These are phyloP conservation scores for Xylaria cubensis DNA, from an alignment of 495 filamentous ascomycete genomes.

Conservation along the genomic window DNA sequence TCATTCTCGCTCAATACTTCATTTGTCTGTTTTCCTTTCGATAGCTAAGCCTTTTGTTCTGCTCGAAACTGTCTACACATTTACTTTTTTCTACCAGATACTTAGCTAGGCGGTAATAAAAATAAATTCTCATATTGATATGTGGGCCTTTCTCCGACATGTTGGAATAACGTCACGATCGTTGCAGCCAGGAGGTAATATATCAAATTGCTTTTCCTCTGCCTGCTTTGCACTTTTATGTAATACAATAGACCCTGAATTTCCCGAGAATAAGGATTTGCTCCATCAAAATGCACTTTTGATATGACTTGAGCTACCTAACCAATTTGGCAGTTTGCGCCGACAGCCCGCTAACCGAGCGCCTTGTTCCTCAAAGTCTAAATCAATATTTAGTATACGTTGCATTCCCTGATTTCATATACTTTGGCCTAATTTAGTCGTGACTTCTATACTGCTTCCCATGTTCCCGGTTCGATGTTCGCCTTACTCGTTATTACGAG, in stretches of 20 bases:
- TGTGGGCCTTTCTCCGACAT: background rate
- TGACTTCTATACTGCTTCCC: background rate
- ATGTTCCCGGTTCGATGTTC: background rate
- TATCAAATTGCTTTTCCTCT: background rate
- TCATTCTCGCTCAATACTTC: background rate
- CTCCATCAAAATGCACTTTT: background rate
- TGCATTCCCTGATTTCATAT: background rate
- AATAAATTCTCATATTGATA: background rate
- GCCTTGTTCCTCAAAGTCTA: background rate
- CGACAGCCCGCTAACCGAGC: background rate
- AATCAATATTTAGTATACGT: background rate
- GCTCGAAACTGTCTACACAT: background rate
- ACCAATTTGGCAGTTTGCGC: background rate
- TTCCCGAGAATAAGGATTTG: background rate
- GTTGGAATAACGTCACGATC: background rate
- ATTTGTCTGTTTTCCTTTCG: background rate
- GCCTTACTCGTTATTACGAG: constrained; percentile 7
- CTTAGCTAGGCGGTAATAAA: background rate
- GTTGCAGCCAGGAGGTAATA: background rate
- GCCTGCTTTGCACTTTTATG: background rate
- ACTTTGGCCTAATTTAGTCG: background rate
- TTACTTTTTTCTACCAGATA: background rate
- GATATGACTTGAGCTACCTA: background rate
- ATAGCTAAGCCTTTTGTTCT: background rate
- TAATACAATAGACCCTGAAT: background rate